Base-by-base conservation (phyloP, 2,329 filamentous ascomycete genomes). In the Pyrenophora tritici-repentis region DNA sequence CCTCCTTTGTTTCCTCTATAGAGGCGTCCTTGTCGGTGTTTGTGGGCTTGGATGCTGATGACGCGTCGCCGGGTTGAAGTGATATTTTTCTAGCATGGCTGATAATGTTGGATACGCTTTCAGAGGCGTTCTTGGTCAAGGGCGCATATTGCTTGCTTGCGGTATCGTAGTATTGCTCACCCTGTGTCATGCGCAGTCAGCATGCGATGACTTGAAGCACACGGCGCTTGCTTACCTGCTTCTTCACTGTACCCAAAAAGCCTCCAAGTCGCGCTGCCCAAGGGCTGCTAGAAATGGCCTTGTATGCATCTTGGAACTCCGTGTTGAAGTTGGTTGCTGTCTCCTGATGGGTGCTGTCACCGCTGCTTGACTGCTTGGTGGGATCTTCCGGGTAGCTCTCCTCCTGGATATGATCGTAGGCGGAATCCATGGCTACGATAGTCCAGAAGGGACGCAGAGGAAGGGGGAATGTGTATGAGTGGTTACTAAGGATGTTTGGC, bases 371-470 rank as follows among this genome's bases (percentile, higher is more conserved):
- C 58, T 79, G 74, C 60, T 82, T 79, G 44, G 76, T 73, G 26
- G 72, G 62, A 55, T 83, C 78, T 53, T 79, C 71, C 4, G 78
- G 74, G 20, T 77, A 75, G 62, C 90, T 83, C 73, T 94, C 87
- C 78, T 96, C 91, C 72, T 91, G 87, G 67, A 97, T 96, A 75
- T 96, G 91, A 71, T 99, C 94, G 82, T 97, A 99, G 37, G 92
- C 92, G 69, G 95, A 82, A 83, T 99, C 94, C 94, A 99, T 97
- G 44, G 41, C 57, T 26, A 43, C 44, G 33, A 40, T 20, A 17
- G 20, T 36, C 34, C 43, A 55, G 38, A 50, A 44, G 43, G 20
- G 26, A 31, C 16, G 37, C 44, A 33, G 16, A n/a, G 16, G 10
- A n/a, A n/a, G 40, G 22, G 2, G 14, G 38, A 8, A 24, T 31